Conservation (phyloP, 148 eudicot species). For the Tetragonia tetragonoides region DNA sequence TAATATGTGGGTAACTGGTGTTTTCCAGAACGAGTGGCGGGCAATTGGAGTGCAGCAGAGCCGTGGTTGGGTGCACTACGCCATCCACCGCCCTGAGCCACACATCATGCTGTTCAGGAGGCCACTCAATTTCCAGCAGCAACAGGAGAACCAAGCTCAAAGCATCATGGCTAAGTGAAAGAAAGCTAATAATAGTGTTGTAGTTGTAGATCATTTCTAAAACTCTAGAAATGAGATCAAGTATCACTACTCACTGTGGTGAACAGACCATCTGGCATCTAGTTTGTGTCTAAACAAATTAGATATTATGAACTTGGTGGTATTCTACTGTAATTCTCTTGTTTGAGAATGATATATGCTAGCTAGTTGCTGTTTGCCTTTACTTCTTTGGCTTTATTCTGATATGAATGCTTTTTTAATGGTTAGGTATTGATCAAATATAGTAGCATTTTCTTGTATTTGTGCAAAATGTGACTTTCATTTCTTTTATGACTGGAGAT, state of each 20-base stretch:
- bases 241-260: not conserved
- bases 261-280: not conserved
- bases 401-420: not conserved
- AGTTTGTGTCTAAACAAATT: conserved; percentile 12
- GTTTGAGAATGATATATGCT: conserved; percentile 7
- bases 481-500: not conserved
- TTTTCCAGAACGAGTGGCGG: conserved; percentile 74
- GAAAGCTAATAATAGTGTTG: not conserved
- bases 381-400: not conserved
- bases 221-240: conserved; percentile 27
- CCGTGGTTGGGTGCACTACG: conserved; percentile 89
- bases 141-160: conserved; percentile 58
- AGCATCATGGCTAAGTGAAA: conserved; percentile 54
- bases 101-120: conserved; percentile 94
- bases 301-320: conserved; percentile 5
- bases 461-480: not conserved
- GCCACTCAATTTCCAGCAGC: conserved; percentile 80
- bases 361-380: not conserved
- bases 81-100: conserved; percentile 90
- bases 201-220: conserved; percentile 25
- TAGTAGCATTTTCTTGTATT: not conserved
- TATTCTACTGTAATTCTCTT: not conserved
- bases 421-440: not conserved
- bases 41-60: conserved; percentile 91
- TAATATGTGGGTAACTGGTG: not conserved